Evolutionary conservation across 2,329 filamentous ascomycete genomes (phyloP).

Genomic region (Didymosphaeria variabile): DNA sequence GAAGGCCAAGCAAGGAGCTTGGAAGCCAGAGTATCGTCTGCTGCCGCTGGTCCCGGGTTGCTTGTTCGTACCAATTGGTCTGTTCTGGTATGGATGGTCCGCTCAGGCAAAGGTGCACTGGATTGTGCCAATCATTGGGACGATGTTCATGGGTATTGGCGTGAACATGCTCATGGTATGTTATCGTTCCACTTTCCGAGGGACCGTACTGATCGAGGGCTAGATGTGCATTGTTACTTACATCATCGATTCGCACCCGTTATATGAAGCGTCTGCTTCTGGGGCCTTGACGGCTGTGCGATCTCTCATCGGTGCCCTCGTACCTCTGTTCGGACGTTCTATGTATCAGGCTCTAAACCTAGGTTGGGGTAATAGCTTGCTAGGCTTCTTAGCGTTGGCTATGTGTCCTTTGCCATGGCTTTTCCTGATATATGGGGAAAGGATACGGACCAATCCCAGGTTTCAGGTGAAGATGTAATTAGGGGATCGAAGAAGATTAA

Average conservation of each 20-base stretch:
- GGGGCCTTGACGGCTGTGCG: conserved; percentile 67
- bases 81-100: conserved; percentile 44
- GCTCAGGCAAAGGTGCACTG: conserved; percentile 33
- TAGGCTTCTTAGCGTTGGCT: conserved; percentile 60
- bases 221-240: conserved; percentile 61
- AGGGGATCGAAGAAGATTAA: too few species aligned
- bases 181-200: neutral
- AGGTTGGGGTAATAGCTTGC: conserved; percentile 65
- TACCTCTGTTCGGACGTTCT: conserved; percentile 64
- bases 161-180: conserved; percentile 25
- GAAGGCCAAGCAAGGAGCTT: conserved; percentile 23
- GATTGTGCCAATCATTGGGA: conserved; percentile 39
- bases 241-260: conserved; percentile 66
- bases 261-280: conserved; percentile 56
- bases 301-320: conserved; percentile 62
- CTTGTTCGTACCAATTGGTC: conserved; percentile 29
- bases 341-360: conserved; percentile 68
- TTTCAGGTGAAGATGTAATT: conserved; percentile 25
- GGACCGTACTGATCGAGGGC: neutral
- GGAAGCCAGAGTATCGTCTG: conserved; percentile 47
- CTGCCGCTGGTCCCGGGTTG: conserved; percentile 36
- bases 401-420: conserved; percentile 54
- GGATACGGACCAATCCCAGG: conserved; percentile 50
- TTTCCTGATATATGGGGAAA: conserved; percentile 56
- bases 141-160: conserved; percentile 23